Percentiles rank a stretch among this genome's conserved stretches.
Evolutionary conservation across 2,329 filamentous ascomycete species (phyloP).

Genomic region (Ascochyta koolunga): DNA sequence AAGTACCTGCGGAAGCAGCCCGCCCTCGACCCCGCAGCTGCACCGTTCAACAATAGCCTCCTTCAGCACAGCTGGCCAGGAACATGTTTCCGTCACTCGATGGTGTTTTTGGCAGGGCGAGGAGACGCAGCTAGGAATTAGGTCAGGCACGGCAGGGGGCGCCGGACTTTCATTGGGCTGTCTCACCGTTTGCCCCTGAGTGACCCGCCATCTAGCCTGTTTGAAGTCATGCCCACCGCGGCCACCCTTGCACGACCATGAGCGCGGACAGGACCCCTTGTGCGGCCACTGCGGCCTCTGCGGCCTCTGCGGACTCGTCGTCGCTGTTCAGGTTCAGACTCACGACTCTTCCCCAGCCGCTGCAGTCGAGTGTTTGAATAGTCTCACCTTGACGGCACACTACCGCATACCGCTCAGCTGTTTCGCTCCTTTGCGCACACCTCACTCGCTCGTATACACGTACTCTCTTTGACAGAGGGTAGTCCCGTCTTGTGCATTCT

Average conservation of each 20-base stretch:
- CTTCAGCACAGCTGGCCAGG: slow-evolving; percentile 8
- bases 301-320: slow-evolving; percentile 14
- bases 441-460: slow-evolving; percentile 16
- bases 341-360: slow-evolving; percentile 36
- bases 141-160: slow-evolving; percentile 20
- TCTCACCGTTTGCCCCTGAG: slow-evolving; percentile 31
- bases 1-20: neutral
- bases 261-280: slow-evolving; percentile 26
- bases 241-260: slow-evolving; percentile 34
- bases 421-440: slow-evolving; percentile 40
- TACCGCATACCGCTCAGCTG: slow-evolving; percentile 43
- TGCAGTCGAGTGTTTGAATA: slow-evolving; percentile 37
- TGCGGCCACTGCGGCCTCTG: slow-evolving; percentile 27
- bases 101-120: slow-evolving; percentile 28
- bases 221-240: slow-evolving; percentile 25
- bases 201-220: slow-evolving; percentile 28
- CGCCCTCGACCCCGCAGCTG: neutral
- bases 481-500: slow-evolving; percentile 25
- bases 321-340: slow-evolving; percentile 19
- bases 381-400: slow-evolving; percentile 33
- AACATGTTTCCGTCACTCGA: slow-evolving; percentile 2
- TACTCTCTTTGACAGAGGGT: slow-evolving; percentile 48
- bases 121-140: slow-evolving; percentile 20
- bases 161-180: slow-evolving; percentile 23
- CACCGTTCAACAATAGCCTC: neutral